Conservation (phyloP, 768 basidiomycete species). For the Tricholoma flavovirens region DNA sequence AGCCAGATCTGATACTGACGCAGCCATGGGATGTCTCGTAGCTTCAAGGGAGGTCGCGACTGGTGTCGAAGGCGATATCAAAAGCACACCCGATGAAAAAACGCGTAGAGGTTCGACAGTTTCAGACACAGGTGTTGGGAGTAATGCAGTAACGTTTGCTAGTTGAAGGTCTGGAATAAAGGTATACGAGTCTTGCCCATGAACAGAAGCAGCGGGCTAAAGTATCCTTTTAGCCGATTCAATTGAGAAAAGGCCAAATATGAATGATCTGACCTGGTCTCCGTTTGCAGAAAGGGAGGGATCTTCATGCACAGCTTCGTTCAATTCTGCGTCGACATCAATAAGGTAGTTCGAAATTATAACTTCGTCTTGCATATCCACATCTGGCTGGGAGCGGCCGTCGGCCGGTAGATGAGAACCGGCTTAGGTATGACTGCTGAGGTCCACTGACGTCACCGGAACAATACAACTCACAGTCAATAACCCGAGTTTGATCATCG, state of each 20-base stretch:
- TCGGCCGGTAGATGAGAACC: neutral
- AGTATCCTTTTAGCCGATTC: neutral
- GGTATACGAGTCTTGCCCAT: neutral
- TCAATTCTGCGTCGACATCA: neutral
- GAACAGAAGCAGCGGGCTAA: neutral
- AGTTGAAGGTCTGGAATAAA: neutral
- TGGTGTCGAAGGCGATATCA: neutral
- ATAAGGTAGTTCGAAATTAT: neutral
- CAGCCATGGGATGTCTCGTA: neutral
- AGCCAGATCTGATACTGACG: neutral
- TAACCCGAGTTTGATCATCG: neutral
- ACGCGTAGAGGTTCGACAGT: neutral
- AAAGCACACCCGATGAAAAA: slow-evolving; percentile 10
- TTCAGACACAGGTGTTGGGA: neutral
- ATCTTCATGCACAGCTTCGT: neutral
- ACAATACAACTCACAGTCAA: neutral
- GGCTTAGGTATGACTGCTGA: neutral
- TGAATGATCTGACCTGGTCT: neutral
- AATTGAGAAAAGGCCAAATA: neutral
- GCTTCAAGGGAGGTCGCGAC: neutral
- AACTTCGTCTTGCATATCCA: neutral
- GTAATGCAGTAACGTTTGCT: neutral
- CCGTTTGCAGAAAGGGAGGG: neutral
- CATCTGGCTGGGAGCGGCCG: neutral
- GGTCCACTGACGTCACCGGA: neutral